Conservation (phyloP, 2,329 filamentous ascomycete species). For the Drechslerella dactyloides region DNA sequence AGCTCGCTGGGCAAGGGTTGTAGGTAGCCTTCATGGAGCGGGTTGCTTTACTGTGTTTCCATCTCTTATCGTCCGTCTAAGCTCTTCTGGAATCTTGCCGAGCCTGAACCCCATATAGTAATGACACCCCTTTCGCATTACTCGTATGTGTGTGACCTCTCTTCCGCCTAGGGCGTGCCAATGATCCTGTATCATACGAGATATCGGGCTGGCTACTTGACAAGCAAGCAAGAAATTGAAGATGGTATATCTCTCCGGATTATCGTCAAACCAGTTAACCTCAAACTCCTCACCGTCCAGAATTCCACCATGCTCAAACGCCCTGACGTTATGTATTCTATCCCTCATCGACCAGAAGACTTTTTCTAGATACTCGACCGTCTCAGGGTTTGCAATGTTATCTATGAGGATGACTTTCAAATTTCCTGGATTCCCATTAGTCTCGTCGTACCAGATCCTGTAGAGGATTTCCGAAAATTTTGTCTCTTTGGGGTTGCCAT, state of each 20-base stretch:
- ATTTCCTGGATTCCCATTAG: neutral
- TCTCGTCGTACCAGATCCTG: constrained; percentile 20
- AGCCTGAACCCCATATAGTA: constrained; percentile 7
- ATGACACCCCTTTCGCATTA: no score
- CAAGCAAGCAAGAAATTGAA: constrained; percentile 6
- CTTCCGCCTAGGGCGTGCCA: neutral
- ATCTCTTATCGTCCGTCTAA: neutral
- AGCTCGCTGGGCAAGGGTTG: no score
- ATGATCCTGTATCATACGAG: constrained; percentile 4
- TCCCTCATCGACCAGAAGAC: no score
- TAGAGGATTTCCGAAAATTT: constrained; percentile 31
- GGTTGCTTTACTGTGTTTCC: neutral
- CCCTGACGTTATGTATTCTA: no score
- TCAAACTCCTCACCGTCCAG: neutral
- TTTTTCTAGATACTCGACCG: neutral
- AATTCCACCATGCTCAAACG: neutral
- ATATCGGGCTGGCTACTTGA: neutral
- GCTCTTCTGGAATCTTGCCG: neutral
- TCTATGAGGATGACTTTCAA: constrained; percentile 10
- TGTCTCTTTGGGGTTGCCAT: neutral
- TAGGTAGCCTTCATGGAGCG: no score
- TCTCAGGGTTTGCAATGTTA: neutral
- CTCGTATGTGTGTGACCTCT: neutral
- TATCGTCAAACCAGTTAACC: neutral
- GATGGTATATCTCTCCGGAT: neutral